phyloP scores from a whole-genome alignment of 2,329 filamentous ascomycete genomes.

The Macrophomina tecta region DNA sequence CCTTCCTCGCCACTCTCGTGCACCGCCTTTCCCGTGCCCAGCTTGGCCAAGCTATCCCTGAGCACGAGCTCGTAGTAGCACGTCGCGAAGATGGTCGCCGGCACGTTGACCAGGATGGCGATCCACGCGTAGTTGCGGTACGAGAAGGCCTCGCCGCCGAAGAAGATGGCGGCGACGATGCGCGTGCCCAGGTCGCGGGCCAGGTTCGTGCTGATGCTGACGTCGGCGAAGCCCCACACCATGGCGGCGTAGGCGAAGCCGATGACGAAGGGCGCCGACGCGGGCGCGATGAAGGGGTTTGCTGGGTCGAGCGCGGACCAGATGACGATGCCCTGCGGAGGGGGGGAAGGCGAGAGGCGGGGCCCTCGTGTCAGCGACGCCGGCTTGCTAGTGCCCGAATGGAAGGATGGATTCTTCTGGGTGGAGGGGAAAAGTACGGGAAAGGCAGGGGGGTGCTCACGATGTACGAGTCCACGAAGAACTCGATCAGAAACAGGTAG shows the following conservation, averaged over 20 bases:
- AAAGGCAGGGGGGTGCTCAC: slow-evolving; percentile 35
- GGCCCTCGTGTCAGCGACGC: too few species aligned
- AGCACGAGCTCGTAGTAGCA: slow-evolving; percentile 62
- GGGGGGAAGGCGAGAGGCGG: background rate
- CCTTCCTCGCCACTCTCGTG: slow-evolving; percentile 61
- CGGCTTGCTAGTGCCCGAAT: too few species aligned
- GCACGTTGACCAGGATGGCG: slow-evolving; percentile 62
- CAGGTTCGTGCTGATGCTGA: slow-evolving; percentile 63
- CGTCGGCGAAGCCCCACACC: slow-evolving; percentile 63
- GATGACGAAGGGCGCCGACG: slow-evolving; percentile 59
- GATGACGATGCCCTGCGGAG: slow-evolving; percentile 57
- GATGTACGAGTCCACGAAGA: slow-evolving; percentile 64
- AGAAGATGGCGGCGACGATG: slow-evolving; percentile 65
- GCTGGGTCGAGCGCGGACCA: slow-evolving; percentile 64
- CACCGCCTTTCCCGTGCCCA: slow-evolving; percentile 56
- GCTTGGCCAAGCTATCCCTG: slow-evolving; percentile 59
- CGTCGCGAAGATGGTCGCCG: slow-evolving; percentile 62
- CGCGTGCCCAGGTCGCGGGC: slow-evolving; percentile 65
- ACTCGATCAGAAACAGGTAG: slow-evolving; percentile 65
- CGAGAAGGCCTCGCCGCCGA: slow-evolving; percentile 57
- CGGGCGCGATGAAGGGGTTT: slow-evolving; percentile 62
- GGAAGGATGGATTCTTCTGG: too few species aligned
- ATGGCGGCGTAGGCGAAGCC: slow-evolving; percentile 61
- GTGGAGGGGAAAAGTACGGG: background rate
- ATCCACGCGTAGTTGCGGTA: slow-evolving; percentile 59